A percentile compares a stretch with the other conserved stretches of the same genome.
Evolutionary conservation across 2,329 filamentous ascomycete genomes (phyloP).

Genomic region (Pseudogymnoascus sp.): DNA sequence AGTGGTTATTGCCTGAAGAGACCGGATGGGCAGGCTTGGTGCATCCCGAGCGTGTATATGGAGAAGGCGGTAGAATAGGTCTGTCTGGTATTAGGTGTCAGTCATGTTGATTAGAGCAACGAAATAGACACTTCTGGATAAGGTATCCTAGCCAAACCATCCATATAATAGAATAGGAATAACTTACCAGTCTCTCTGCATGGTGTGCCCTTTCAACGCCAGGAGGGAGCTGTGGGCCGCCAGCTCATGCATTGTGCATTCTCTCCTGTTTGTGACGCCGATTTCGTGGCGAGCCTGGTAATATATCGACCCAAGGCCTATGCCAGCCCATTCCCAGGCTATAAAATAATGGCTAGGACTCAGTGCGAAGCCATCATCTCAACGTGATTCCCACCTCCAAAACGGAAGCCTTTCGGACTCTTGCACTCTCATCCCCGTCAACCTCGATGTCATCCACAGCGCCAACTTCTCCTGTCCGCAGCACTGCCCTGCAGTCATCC

Average conservation of each 20-base stretch:
- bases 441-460: constrained; percentile 27
- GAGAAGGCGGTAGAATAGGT: neutral
- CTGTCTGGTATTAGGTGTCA: neutral
- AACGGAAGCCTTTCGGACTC: constrained; percentile 19
- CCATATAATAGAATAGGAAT: neutral
- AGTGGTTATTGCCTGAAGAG: constrained; percentile 4
- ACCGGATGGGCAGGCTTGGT: neutral
- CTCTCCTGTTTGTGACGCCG: neutral
- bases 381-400: constrained; percentile 7
- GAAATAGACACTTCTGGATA: neutral
- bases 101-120: neutral
- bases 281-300: neutral
- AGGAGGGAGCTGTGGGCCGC: neutral
- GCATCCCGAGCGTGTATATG: constrained; percentile 5
- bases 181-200: neutral
- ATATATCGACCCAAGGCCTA: neutral
- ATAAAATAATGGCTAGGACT: neutral
- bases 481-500: constrained; percentile 20
- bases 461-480: constrained; percentile 26
- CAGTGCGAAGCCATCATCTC: neutral
- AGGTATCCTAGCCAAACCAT: neutral
- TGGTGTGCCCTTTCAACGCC: neutral
- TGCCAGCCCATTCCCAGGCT: neutral
- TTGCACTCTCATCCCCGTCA: constrained; percentile 21
- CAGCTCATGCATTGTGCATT: neutral